A percentile compares a stretch with the other conserved stretches of the same genome.
These are phyloP conservation scores for Primulina huaijiensis DNA, from an alignment of 257 asterid genomes.

Conservation along the genomic window DNA sequence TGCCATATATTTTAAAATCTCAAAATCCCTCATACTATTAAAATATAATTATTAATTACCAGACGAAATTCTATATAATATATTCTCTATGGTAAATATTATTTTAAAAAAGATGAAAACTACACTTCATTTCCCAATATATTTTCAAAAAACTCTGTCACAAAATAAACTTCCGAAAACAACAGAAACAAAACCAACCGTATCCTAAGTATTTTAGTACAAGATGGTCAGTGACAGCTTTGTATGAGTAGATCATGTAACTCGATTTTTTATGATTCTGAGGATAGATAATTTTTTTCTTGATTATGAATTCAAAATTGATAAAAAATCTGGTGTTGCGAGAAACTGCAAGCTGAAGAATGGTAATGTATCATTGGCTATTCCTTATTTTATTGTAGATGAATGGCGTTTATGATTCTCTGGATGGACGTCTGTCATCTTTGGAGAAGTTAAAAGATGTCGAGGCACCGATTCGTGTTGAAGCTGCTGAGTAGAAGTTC, in stretches of 20 bases:
- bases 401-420: slow-evolving; percentile 47
- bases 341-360: slow-evolving; percentile 7
- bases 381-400: slow-evolving; percentile 34
- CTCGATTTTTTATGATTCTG: not conserved
- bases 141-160: not conserved
- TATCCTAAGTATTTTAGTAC: not conserved
- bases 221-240: not conserved
- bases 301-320: not conserved
- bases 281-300: not conserved
- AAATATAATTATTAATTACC: too few species aligned
- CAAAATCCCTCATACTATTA: not conserved
- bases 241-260: too few species aligned
- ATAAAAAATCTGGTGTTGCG: not conserved
- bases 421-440: slow-evolving; percentile 44
- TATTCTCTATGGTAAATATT: not conserved
- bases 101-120: too few species aligned
- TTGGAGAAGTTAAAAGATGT: slow-evolving; percentile 36
- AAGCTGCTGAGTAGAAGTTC: slow-evolving; percentile 33
- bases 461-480: slow-evolving; percentile 29
- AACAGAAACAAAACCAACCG: not conserved
- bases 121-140: not conserved
- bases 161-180: not conserved
- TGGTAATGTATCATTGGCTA: not conserved
- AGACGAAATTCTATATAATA: not conserved
- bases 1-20: not conserved